Percentiles rank a stretch among this genome's conserved stretches.
phyloP scores from a whole-genome alignment of 106 monocot species.

The Allium cepa region DNA sequence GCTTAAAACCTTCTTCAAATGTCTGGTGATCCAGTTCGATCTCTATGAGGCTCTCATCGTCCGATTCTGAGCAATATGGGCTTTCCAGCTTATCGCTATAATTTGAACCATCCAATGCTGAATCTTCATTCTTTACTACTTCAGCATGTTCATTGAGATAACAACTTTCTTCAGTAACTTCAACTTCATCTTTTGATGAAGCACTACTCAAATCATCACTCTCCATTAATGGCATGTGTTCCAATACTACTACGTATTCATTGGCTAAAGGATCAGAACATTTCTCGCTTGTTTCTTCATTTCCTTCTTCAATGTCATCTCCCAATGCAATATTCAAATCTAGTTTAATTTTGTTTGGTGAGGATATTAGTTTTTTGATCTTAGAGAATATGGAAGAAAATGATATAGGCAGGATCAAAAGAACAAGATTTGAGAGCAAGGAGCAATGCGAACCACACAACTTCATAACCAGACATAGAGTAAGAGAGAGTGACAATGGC shows the following conservation, averaged over 20 bases:
- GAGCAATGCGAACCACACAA: background rate
- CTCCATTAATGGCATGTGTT: slow-evolving; percentile 1
- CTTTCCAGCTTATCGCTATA: background rate
- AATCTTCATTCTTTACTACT: slow-evolving; percentile 1
- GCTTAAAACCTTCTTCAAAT: slow-evolving; percentile 8
- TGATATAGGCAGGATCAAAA: slow-evolving; percentile 20
- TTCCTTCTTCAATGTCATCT: background rate
- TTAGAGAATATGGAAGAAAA: slow-evolving; percentile 26
- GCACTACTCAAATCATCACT: background rate
- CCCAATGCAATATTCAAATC: background rate
- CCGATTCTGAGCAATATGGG: slow-evolving; percentile 10
- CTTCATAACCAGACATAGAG: slow-evolving; percentile 15
- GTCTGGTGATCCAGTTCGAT: slow-evolving; percentile 30
- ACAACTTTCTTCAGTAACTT: no score
- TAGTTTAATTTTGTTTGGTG: slow-evolving; percentile 1
- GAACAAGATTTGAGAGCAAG: slow-evolving; percentile 26
- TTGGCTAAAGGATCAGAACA: no score
- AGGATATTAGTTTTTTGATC: slow-evolving; percentile 6
- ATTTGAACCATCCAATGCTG: background rate
- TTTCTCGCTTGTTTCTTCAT: no score
- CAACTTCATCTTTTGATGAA: no score
- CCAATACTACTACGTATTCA: background rate
- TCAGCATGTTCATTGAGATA: background rate
- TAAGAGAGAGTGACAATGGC: slow-evolving; percentile 14
- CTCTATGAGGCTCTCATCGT: slow-evolving; percentile 86